phyloP scores from a whole-genome alignment of 257 asterid genomes.

The Forsythia viridissima region DNA sequence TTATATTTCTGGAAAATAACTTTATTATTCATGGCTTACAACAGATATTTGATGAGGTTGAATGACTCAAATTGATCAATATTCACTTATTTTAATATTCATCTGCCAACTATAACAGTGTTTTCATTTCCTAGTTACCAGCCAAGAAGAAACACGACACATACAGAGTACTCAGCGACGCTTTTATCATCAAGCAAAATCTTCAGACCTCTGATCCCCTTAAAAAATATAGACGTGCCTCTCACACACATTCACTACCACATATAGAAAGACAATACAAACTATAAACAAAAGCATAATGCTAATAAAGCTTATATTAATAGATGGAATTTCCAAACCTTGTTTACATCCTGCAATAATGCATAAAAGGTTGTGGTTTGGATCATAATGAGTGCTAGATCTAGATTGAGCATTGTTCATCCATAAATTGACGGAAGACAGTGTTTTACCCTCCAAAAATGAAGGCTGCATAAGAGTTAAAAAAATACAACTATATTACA shows the following conservation, averaged over 20 bases:
- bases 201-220: background rate
- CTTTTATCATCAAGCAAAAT: background rate
- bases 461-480: constrained; percentile 35
- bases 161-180: background rate
- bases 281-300: background rate
- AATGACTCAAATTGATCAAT: background rate
- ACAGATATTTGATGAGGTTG: background rate
- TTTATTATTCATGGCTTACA: too few relatives aligned
- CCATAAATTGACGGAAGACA: constrained; percentile 51
- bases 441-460: constrained; percentile 37
- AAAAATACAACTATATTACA: background rate
- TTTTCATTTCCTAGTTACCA: constrained; percentile 15
- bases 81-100: background rate
- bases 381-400: constrained; percentile 63
- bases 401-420: constrained; percentile 48
- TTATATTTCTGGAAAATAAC: too few relatives aligned
- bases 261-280: background rate
- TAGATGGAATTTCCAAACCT: constrained; percentile 28
- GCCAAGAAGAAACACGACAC: constrained; percentile 14
- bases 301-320: background rate
- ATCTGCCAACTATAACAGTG: background rate
- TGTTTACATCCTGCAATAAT: constrained; percentile 45
- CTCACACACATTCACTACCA: background rate
- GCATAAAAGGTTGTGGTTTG: constrained; percentile 54
- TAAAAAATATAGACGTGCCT: too few relatives aligned